A percentile compares a stretch with the other conserved stretches of the same genome.
Conservation (phyloP, 192 early-diverging fungal species). For the Dispira simplex region DNA sequence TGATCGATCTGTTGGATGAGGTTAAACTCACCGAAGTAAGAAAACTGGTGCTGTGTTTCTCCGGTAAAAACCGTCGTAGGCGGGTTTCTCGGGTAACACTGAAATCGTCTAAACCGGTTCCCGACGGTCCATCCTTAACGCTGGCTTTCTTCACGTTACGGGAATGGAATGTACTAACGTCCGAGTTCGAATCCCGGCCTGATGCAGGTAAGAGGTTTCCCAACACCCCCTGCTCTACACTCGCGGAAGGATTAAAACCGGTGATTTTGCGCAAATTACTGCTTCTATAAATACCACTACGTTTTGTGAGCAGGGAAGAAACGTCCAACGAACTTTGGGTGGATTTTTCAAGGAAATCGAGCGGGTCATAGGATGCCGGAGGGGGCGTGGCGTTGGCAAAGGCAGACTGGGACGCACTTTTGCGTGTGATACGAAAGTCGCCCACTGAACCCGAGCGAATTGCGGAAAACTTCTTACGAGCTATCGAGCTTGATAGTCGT, state of each 20-base stretch:
- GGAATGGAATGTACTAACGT: background rate
- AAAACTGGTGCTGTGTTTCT: background rate
- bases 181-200: background rate
- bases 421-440: too few relatives aligned
- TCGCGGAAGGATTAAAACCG: background rate
- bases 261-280: background rate
- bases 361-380: too few relatives aligned
- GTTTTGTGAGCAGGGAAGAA: too few relatives aligned
- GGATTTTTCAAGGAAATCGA: too few relatives aligned
- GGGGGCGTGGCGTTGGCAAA: too few relatives aligned
- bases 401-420: too few relatives aligned
- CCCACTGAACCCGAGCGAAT: too few relatives aligned
- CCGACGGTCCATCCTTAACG: background rate
- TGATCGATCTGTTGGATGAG: too few relatives aligned
- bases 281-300: background rate
- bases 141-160: background rate
- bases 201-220: background rate
- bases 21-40: background rate
- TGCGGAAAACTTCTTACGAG: too few relatives aligned
- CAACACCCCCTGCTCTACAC: background rate
- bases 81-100: background rate
- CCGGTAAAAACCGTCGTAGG: constrained; percentile 8
- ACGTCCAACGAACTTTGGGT: too few relatives aligned
- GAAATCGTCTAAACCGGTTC: background rate
- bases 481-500: background rate